Conservation (phyloP, 2,329 filamentous ascomycete genomes). For the Plenodomus tracheiphilus region DNA sequence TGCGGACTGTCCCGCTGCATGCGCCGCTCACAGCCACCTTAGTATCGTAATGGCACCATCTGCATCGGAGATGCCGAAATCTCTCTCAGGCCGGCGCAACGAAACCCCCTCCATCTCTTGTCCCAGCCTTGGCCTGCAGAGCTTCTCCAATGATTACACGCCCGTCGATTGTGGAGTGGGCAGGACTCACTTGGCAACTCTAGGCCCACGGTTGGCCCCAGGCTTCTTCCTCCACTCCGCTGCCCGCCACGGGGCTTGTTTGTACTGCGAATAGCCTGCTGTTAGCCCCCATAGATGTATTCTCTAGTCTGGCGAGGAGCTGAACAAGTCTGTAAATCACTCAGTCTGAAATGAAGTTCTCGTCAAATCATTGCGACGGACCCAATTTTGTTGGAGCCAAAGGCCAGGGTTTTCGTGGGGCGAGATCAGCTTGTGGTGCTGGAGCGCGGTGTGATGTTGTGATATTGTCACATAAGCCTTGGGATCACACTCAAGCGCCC, state of each 20-base stretch:
- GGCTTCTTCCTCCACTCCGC: conserved; percentile 21
- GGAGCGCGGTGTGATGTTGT: conserved; percentile 16
- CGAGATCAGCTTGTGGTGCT: conserved; percentile 10
- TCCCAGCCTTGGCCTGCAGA: conserved; percentile 28
- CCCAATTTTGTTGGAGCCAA: neutral
- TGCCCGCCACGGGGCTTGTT: conserved; percentile 32
- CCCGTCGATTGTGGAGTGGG: conserved; percentile 12
- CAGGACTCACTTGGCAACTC: conserved; percentile 31
- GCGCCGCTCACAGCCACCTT: neutral
- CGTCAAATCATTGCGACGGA: neutral
- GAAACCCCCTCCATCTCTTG: conserved; percentile 25
- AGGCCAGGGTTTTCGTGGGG: conserved; percentile 5
- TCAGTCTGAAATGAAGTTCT: neutral
- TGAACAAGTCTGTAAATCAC: neutral
- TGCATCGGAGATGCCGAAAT: neutral
- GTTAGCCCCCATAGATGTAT: conserved; percentile 6
- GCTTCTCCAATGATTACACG: conserved; percentile 30
- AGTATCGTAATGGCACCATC: neutral
- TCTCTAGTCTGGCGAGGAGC: neutral
- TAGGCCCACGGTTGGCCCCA: conserved; percentile 28
- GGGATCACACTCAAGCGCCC: conserved; percentile 6
- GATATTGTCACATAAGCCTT: conserved; percentile 11
- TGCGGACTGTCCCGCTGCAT: neutral
- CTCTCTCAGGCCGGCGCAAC: neutral
- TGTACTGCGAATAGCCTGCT: conserved; percentile 13